Percentiles rank a stretch among this genome's conserved stretches.
Conservation (phyloP, 139 green algal species). For the Chlorella sp. region DNA sequence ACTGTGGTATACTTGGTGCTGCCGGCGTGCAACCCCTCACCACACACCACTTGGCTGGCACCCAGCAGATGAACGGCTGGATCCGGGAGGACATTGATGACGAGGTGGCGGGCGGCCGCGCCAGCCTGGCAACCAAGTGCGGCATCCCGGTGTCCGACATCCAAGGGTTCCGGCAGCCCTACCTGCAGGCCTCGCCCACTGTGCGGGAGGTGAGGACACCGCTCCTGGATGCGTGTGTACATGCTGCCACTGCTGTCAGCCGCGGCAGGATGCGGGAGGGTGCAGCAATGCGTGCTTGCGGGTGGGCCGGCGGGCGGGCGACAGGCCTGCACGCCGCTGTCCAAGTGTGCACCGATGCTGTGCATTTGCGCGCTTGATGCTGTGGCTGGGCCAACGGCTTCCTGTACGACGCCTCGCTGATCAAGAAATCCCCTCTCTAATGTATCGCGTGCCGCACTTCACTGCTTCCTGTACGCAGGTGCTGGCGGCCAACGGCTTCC, state of each 20-base stretch:
- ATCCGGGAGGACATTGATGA: background rate
- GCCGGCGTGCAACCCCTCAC: background rate
- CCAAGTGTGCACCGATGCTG: background rate
- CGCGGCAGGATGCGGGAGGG: too few species aligned
- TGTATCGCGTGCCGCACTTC: background rate
- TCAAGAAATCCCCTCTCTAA: background rate
- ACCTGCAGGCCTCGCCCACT: background rate
- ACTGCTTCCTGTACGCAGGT: background rate
- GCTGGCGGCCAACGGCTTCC: background rate
- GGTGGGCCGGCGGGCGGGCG: too few species aligned
- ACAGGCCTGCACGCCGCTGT: background rate
- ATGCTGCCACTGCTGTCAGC: too few species aligned
- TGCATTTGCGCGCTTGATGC: background rate
- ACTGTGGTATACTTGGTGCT: background rate
- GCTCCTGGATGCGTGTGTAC: too few species aligned
- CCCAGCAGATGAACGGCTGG: constrained; percentile 20
- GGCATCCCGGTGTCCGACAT: background rate
- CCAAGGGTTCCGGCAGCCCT: constrained; percentile 9
- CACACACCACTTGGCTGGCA: background rate
- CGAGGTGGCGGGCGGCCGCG: constrained; percentile 14
- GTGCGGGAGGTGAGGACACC: background rate
- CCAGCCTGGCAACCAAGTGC: background rate
- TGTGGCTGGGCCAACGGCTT: background rate
- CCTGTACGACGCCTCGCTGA: background rate
- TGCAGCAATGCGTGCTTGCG: background rate